Evolutionary conservation across 225 moss, liverwort and hornwort species (phyloP).

Genomic region (Polytrichum commune): DNA sequence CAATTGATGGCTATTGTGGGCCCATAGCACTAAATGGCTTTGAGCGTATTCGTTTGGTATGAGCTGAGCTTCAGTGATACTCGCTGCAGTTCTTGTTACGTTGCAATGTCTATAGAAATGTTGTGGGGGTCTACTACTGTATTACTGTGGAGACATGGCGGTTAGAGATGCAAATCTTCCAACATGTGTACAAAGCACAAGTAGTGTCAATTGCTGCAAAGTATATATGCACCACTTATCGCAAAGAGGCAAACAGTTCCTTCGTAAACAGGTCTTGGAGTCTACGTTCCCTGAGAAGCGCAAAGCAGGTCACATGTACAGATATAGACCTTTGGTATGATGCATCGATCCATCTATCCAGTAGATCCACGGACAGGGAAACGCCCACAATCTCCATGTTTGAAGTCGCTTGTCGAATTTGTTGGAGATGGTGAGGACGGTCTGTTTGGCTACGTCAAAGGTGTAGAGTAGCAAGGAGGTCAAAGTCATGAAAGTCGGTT

Average conservation of each 20-base stretch:
- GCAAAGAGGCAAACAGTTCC: background rate
- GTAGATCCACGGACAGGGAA: background rate
- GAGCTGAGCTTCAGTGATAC: too few species aligned
- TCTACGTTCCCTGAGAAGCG: background rate
- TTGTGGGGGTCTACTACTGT: too few species aligned
- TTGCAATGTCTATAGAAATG: too few species aligned
- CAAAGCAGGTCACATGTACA: background rate
- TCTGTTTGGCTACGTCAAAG: background rate
- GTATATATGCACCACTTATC: too few species aligned
- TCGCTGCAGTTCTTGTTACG: too few species aligned
- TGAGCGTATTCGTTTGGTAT: too few species aligned
- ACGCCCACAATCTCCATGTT: background rate
- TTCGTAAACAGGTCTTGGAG: background rate
- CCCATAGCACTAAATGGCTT: too few species aligned
- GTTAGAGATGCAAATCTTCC: too few species aligned
- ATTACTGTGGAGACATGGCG: too few species aligned
- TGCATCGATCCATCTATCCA: background rate
- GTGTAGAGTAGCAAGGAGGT: background rate
- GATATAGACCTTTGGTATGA: background rate
- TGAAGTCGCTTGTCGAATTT: background rate
- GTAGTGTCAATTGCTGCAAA: background rate
- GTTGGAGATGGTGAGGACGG: background rate
- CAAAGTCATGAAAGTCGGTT: background rate
- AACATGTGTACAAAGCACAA: background rate
- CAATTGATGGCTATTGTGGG: too few species aligned